Base-by-base conservation (phyloP, 805 yeast species). In the Pichia pseudocactophila region DNA sequence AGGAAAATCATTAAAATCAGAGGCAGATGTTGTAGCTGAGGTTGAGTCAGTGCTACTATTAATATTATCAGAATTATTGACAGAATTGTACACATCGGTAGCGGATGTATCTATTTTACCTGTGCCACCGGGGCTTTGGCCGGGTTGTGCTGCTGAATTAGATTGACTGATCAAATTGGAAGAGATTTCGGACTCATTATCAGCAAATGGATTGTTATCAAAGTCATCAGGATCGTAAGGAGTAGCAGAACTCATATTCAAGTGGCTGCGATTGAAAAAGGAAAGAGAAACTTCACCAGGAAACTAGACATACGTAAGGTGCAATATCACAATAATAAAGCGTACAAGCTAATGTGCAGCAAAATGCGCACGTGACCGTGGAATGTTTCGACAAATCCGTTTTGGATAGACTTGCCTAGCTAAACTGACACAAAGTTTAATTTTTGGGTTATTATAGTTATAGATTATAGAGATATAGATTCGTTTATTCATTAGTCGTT, bases 131-230 rank as follows among this genome's bases (percentile, higher is more conserved):
- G 30, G 27, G 2, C 27, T 25, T 3, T 30, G 25, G n/a, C 33
- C 20, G 3, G 3, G 22, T 3, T n/a, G 25, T 22, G 5, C 25
- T 22, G 25, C 25, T 22, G 25, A 22, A 8, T 6, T 22, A 5
- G 25, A 8, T 22, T 22, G 25, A 22, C 8, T 22, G 25, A 22
- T 22, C 8, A 22, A 22, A 8, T 22, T 22, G 25, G 94, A 95
- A 0, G 76, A 78, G 4, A 73, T 84, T 80, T 88, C 80, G 89
- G 95, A 9, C 80, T 96, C 56, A 50, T 56, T 73, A 45, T 72
- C 77, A 3, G 80, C 76, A 59, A 78, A 78, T 2, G 82, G 82
- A 48, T 77, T 77, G 58, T 74, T 71, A 46, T 74, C 81, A 46
- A 73, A 70, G 45, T 74, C 80, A 42, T 76, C 80, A 1, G 67